Evolutionary conservation across 2,329 filamentous ascomycete genomes (phyloP), one percentile per base, ranked within the genome.

Genomic region (Fusarium virguliforme): DNA sequence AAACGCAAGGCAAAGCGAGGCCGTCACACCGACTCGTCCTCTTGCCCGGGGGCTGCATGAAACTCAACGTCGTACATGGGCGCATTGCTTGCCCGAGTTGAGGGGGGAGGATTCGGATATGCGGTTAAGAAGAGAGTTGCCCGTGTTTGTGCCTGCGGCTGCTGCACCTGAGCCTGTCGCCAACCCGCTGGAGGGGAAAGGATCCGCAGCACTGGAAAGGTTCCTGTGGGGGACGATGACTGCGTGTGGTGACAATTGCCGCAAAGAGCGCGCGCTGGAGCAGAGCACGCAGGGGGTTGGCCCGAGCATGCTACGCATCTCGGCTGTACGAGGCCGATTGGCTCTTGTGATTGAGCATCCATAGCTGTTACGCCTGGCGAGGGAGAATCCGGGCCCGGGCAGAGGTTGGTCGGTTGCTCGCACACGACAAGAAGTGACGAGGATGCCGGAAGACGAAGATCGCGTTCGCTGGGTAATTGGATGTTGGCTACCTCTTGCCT

Each of bases 21-120:
- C 65, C 60, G 68, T 76, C 74, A 76, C 74, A 76, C 74, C 74
- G 74, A 76, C 74, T 76, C 70, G 53, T 71, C 50, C 61, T 70
- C 67, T 59, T 58, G 64, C 57, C 71, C 63, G 56, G 74, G 68
- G 71, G 58, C 60, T 60, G 74, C 74, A 76, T 76, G 67, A 76
- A 76, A 64, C 67, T 67, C 70, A 60, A 67, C 68, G 72, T 73
- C 64, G 72, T 64, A 75, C 71, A 66, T 62, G 60, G 66, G 50
- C 48, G 57, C 62, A 66, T 62, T 54, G 56, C 46, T 61, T 71
- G 53, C 61, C 65, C 64, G 59, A 61, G 53, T 26, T 35, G 65
- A 60, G 63, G 48, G 18, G 63, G 60, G 69, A 62, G 68, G 51
- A 57, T 58, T 65, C 62, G 55, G 40, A 65, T 68, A 66, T 59